phyloP scores from a whole-genome alignment of 331 rosid genomes.

The Erythrophleum ivorense region DNA sequence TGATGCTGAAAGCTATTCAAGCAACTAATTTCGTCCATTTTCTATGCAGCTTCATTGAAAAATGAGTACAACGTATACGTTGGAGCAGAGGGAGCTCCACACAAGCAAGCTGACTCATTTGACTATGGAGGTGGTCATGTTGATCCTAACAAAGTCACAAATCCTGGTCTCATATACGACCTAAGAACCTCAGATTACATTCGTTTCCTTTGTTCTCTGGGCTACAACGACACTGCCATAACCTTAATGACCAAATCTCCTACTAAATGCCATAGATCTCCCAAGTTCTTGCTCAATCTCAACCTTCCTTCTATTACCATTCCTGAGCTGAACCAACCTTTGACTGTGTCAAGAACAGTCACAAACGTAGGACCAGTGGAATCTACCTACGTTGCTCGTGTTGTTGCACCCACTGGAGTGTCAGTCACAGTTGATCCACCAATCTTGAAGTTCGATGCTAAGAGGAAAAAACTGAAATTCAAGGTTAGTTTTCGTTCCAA shows the following conservation, averaged over 20 bases:
- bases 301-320: conserved; percentile 65
- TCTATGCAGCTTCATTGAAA: conserved; percentile 51
- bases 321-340: conserved; percentile 51
- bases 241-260: conserved; percentile 37
- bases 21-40: background rate
- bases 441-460: conserved; percentile 44
- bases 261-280: conserved; percentile 42
- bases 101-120: conserved; percentile 62
- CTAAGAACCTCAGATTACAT: conserved; percentile 50
- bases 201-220: conserved; percentile 65
- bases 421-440: conserved; percentile 49
- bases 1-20: no score
- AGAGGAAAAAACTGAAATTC: conserved; percentile 48
- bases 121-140: conserved; percentile 77
- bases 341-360: conserved; percentile 59
- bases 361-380: conserved; percentile 62
- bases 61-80: conserved; percentile 53
- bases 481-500: conserved; percentile 50
- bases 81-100: conserved; percentile 72
- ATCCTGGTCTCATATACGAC: conserved; percentile 66
- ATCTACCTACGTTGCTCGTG: conserved; percentile 52
- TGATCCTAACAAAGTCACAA: conserved; percentile 53
- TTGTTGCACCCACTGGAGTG: conserved; percentile 52
- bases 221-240: conserved; percentile 61
- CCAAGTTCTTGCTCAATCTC: conserved; percentile 46